Evolutionary conservation across 2,329 filamentous ascomycete genomes (phyloP), one percentile per base, ranked within the genome.

Genomic region (Beauveria australis): DNA sequence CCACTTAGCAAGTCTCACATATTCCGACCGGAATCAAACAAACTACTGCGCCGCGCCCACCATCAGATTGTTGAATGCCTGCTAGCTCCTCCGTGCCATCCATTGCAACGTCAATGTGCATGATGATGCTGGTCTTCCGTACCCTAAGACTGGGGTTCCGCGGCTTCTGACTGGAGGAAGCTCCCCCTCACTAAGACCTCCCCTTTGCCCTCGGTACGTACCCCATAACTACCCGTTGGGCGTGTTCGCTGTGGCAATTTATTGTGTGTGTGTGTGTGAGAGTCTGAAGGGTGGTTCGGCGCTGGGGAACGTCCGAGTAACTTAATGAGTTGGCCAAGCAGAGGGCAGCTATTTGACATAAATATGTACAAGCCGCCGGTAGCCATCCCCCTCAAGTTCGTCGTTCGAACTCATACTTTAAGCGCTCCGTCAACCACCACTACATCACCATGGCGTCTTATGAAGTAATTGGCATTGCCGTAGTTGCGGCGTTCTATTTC

Each of bases 401-500:
- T 26, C 22, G n/a, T 51, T 37, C 2, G 14, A n/a, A 14, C 18
- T 40, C 28, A 8, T n/a, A 10, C 5, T 37, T 14, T 37, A 37
- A 37, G 12, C 14, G 30, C 16, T n/a, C 37, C 18, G 41, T 12
- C 5, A 9, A 41, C 9, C 12, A n/a, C 19, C 14, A 9, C 46
- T 18, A 16, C 28, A 19, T 16, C 24, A 43, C 9, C 33, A 60
- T 60, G 58, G 49, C 51, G 16, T 62, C 61, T 22, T 44, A 59
- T 26, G 44, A 62, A 44, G 51, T 62, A 19, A 43, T 56, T 49
- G 53, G 44, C 19, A 59, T 61, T 63, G 63, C 63, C 18, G 52
- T 53, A 33, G 6, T 63, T 33, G 61, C 56, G 40, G 59, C 53
- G 1, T n/a, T 61, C 12, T 71, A 69, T 60, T 37, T 67, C 51